Evolutionary conservation across 495 filamentous ascomycete species (phyloP), one percentile per base, ranked within the genome.

Genomic region (Jackrogersella multiformis): DNA sequence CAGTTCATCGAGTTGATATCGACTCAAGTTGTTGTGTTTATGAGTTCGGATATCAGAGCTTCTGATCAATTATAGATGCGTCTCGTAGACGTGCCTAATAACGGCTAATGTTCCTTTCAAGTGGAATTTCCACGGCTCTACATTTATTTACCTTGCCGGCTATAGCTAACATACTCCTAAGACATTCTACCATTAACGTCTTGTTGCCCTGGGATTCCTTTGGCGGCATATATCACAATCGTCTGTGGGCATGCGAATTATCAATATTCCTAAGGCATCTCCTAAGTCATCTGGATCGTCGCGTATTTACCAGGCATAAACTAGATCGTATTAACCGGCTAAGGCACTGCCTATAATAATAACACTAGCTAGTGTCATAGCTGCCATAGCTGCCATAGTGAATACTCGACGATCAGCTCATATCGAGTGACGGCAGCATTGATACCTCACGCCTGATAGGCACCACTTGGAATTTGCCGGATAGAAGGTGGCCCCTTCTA

Each of bases 211-310:
- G 21, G 18, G 45, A 32, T 18, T 15, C 21, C 24, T 32, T 38
- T 20, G 15, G 30, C 34, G 24, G 51, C n/a, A 23, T 5, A 55
- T 55, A 39, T 32, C 32, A 41, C 7, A 35, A 34, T 38, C 26
- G 52, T 41, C 41, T 15, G 57, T 52, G 64, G 56, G 64, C 9
- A 68, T 68, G 64, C 57, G 18, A 61, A 38, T 36, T 26, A 39
- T 32, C 32, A 45, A 36, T 52, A 16, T 7, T 44, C 28, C 35
- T 6, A 20, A 53, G 38, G 51, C 44, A 68, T 53, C 55, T 44
- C 28, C 35, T 6, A 20, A 53, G 38, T 41, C 44, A 68, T 53
- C 55, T 52, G 26, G 60, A 55, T 61, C 35, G 26, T 21, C 41
- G 48, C 23, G 16, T 56, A 0, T 36, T 53, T 16, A 38, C 48